Base-by-base conservation (phyloP, 2,329 filamentous ascomycete species). In the Penicillium sp. region DNA sequence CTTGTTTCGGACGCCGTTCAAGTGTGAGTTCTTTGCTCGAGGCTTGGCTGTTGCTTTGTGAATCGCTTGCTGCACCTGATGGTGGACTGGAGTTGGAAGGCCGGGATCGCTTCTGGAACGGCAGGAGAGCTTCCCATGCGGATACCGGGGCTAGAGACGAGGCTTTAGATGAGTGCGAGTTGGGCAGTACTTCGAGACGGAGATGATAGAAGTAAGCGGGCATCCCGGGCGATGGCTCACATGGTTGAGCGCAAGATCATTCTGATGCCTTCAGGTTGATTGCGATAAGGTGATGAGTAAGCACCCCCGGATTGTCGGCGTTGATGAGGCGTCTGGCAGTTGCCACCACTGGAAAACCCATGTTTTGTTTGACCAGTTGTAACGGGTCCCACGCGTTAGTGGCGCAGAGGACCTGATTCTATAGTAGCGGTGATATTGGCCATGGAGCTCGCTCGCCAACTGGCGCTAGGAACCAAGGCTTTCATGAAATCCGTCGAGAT, bases 161-260 rank as follows among this genome's bases (percentile, higher is more conserved):
- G 15, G 56, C 38, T 23, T 20, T 18, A 8, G 46, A 20, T 46
- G 44, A 43, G 23, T 55, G 42, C 47, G 41, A 12, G 15, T 23
- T 29, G 6, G 39, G 42, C 10, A 81, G 76, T 15, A 85, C 69
- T 75, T 85, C 81, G 59, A 85, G 74, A 56, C 74, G 74, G 50
- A 86, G 66, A 61, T 85, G 81, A 62, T 82, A 86, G 66, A 83
- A 84, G 66, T 82, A 84, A 44, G 78, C 76, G 66, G 78, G 78
- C 80, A 82, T 82, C 57, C 73, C 70, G 70, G 57, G 59, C 52
- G 58, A 64, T 61, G 48, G 46, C 54, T 68, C 62, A 63, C 59
- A 60, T 61, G 38, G 38, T 54, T 25, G 38, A 25, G 38, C n/a
- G 42, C 52, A 54, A 48, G 41, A 44, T 23, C 20, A 23, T 25